Evolutionary conservation across 2,329 filamentous ascomycete genomes (phyloP), one percentile per base, ranked within the genome.

Genomic region (Chaetomiaceae sp.): DNA sequence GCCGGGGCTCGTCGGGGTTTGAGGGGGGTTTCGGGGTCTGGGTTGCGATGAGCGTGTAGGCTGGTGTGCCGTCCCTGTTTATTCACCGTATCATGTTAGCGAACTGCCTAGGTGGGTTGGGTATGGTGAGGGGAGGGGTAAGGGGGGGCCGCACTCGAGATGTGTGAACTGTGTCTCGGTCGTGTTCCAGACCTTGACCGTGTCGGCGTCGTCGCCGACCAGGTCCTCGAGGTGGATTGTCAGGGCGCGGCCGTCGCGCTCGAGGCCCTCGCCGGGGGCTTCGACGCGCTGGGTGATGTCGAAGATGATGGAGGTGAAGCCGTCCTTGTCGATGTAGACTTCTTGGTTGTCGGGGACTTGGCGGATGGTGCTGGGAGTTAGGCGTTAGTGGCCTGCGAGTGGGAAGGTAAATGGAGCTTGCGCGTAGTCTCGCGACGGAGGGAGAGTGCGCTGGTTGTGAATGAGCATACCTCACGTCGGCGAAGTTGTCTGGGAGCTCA

Each of bases 311-410:
- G 82, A 91, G 3, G 89, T 89, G 69, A 91, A 91, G 46, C 90
- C 91, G 58, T 87, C 80, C 59, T 82, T 79, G 68, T 95, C 90
- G 65, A 96, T 85, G 74, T 85, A 96, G 62, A 96, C 87, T 76
- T 96, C 92, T 74, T 97, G 91, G 70, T 95, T 88, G 68, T 92
- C 86, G 47, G 88, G 88, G 5, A 91, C 83, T 71, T 90, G 81
- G 59, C 88, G 84, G 62, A 91, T 79, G 51, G 80, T 79, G 72
- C 87, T 89, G 57, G 40, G 27, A 20, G 20, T 15, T 53, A n/a
- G n/a, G 6, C 14, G 39, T 56, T n/a, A 50, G 39, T 38, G 11
- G 20, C 9, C n/a, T 27, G 19, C 11, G 9, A 2, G 2, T 19
- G 47, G 29, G 20, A 19, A 6, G 40, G 2, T 3, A 19, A n/a